Conservation (phyloP, 371 early-diverging fungal species). For the Homolaphlyctis polyrhiza region DNA sequence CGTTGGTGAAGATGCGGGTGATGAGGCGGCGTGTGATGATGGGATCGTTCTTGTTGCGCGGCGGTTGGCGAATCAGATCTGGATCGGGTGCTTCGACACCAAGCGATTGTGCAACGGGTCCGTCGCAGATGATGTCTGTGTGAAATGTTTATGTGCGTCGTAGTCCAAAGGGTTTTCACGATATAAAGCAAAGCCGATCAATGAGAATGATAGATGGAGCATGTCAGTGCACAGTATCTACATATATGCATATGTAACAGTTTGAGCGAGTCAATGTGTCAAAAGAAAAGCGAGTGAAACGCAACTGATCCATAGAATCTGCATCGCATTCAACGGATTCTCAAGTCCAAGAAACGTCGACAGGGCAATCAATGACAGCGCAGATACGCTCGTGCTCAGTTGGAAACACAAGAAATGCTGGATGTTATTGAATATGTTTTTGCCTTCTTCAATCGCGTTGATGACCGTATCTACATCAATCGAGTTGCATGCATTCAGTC, state of each 20-base stretch:
- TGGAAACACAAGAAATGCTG: slow-evolving; percentile 89
- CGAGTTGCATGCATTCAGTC: neutral
- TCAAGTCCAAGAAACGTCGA: slow-evolving; percentile 78
- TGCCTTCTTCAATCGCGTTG: slow-evolving; percentile 87
- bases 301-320: slow-evolving; percentile 93
- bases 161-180: too few relatives aligned
- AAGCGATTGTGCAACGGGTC: slow-evolving; percentile 86
- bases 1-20: slow-evolving; percentile 71
- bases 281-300: too few relatives aligned
- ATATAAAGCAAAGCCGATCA: neutral
- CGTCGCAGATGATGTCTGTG: slow-evolving; percentile 88
- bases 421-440: slow-evolving; percentile 88
- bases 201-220: too few relatives aligned
- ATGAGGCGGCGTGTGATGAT: slow-evolving; percentile 74
- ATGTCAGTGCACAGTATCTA: too few relatives aligned
- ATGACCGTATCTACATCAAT: slow-evolving; percentile 55
- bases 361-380: slow-evolving; percentile 79
- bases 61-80: slow-evolving; percentile 79
- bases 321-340: slow-evolving; percentile 96
- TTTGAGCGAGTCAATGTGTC: too few relatives aligned
- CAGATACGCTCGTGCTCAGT: slow-evolving; percentile 77
- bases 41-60: slow-evolving; percentile 62
- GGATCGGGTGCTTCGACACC: slow-evolving; percentile 85
- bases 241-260: too few relatives aligned
- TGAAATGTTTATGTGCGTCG: too few relatives aligned